Base-by-base conservation (phyloP, 768 basidiomycete genomes). In the Fistulinella prunicolor region DNA sequence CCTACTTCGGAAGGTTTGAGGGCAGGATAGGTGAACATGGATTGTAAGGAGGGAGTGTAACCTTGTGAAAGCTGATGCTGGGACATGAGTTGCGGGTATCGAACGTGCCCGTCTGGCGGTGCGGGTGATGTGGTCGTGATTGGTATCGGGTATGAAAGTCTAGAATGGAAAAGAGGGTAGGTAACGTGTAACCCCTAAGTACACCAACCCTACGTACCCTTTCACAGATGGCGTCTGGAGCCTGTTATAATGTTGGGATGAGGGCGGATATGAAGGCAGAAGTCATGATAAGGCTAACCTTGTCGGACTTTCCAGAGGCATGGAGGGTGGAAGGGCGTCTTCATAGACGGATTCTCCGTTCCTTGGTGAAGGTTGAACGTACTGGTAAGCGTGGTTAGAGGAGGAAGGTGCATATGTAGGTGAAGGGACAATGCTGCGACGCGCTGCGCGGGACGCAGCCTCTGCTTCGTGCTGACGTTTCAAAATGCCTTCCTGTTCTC, bases 51-150 rank as follows among this genome's bases (percentile, higher is more conserved):
- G 1, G 88, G 88, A 21, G 76, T 77, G 59, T 91, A 91, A 32
- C 89, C 89, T 59, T 91, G 89, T 42, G 69, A 75, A 47, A 81
- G 76, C 64, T 91, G 89, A 49, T 91, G 89, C 47, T 79, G 78
- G 1, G 83, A 82, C 89, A 91, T 91, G 28, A 90, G 77, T 14
- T 79, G 72, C 1, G 87, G 86, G 57, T 86, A 87, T 28, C 74
- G 74, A 45, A 84, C 67, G 17, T 70, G 60, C 14, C 71, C 68
- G 16, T 73, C 67, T 29, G 75, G 72, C 6, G 74, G 72, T 14
- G 82, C 78, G n/a, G 80, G 73, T 4, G 84, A 80, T 24, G 87
- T 84, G 9, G 86, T 88, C 1, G 86, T 88, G 39, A 85, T 71
- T 29, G 85, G 83, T 23, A 77, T 69, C 16, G 78, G 79, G 56